These are phyloP conservation scores for Coniferiporia weirii DNA, from an alignment of 1,284 basidiomycete species.

Conservation along the genomic window DNA sequence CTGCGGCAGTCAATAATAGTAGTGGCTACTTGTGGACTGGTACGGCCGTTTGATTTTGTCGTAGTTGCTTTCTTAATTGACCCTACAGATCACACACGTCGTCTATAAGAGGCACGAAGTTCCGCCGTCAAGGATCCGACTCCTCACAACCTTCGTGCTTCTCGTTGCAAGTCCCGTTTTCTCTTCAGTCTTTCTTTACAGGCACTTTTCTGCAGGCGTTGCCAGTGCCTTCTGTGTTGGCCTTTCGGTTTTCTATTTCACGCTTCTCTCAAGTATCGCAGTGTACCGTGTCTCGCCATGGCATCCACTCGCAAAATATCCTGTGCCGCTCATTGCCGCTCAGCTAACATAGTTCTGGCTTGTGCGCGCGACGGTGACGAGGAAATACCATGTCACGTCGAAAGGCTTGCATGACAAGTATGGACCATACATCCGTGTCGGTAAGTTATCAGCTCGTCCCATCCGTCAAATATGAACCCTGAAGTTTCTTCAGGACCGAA, in stretches of 20 bases:
- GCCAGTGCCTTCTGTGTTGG: not conserved
- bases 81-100: not conserved
- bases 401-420: constrained; percentile 18
- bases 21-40: constrained; percentile 1
- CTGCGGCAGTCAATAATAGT: too few relatives aligned
- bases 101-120: not conserved
- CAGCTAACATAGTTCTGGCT: constrained; percentile 18
- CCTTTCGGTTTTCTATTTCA: constrained; percentile 4
- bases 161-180: not conserved
- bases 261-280: not conserved
- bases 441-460: constrained; percentile 1
- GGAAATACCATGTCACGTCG: constrained; percentile 17
- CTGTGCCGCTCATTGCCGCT: constrained; percentile 21
- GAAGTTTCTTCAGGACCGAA: constrained; percentile 28
- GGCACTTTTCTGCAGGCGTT: not conserved
- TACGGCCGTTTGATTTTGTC: not conserved
- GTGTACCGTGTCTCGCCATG: constrained; percentile 24
- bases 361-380: not conserved
- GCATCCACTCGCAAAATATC: constrained; percentile 24
- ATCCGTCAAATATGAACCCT: too few relatives aligned
- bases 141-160: not conserved
- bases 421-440: constrained; percentile 21
- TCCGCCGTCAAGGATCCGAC: not conserved
- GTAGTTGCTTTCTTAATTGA: not conserved
- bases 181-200: not conserved